These are phyloP conservation scores for Fusarium citri DNA, from an alignment of 2,329 filamentous ascomycete genomes.

Conservation along the genomic window DNA sequence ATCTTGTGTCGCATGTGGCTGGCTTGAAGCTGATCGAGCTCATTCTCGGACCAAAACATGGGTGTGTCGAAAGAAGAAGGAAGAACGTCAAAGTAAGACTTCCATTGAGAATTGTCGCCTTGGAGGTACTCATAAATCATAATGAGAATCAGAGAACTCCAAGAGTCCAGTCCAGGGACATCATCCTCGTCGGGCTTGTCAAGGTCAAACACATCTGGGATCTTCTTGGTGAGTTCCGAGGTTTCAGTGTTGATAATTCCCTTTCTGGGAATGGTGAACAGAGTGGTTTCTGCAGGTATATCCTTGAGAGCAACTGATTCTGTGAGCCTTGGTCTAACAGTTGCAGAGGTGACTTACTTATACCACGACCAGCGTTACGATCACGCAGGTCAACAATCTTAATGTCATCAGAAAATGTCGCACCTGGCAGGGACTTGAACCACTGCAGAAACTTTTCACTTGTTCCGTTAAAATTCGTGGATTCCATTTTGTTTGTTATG, in stretches of 20 bases:
- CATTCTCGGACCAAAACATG: slow-evolving; percentile 85
- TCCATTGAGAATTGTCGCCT: slow-evolving; percentile 74
- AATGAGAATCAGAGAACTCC: slow-evolving; percentile 75
- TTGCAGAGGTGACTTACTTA: slow-evolving; percentile 54
- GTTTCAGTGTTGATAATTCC: slow-evolving; percentile 79
- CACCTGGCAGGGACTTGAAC: slow-evolving; percentile 64
- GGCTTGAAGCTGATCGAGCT: slow-evolving; percentile 79
- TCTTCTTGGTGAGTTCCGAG: slow-evolving; percentile 71
- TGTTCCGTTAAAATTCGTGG: slow-evolving; percentile 54
- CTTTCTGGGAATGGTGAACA: slow-evolving; percentile 82
- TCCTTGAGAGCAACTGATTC: slow-evolving; percentile 78
- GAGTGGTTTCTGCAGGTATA: slow-evolving; percentile 78
- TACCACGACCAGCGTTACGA: slow-evolving; percentile 66
- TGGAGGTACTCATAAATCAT: slow-evolving; percentile 81
- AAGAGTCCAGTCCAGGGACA: slow-evolving; percentile 60
- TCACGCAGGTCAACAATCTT: slow-evolving; percentile 63
- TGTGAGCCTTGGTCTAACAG: slow-evolving; percentile 11
- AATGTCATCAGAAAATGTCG: slow-evolving; percentile 65
- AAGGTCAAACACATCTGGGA: slow-evolving; percentile 65
- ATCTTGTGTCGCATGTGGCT: slow-evolving; percentile 82
- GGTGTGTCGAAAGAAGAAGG: slow-evolving; percentile 81
- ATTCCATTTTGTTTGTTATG: slow-evolving; percentile 14
- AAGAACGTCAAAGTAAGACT: slow-evolving; percentile 80
- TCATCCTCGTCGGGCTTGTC: slow-evolving; percentile 53
- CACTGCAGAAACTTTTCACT: slow-evolving; percentile 63